Evolutionary conservation across 208 protist genomes (phyloP).

Genomic region (Novymonas esmeraldas): DNA sequence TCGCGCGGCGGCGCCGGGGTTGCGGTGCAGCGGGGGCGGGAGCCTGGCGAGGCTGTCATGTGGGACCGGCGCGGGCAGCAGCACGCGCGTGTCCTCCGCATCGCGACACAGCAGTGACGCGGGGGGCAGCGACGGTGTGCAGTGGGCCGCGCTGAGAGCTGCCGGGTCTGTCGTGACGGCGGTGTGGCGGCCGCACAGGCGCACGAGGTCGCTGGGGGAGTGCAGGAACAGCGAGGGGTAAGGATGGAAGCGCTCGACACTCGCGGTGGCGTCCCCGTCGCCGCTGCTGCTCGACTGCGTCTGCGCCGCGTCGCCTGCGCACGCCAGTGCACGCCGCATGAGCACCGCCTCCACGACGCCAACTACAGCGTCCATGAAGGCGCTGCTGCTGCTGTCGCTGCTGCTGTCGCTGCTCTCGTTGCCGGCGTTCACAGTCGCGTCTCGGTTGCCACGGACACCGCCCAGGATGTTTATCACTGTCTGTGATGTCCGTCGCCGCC

Average conservation of each 20-base stretch:
- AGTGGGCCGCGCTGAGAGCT: conserved; percentile 7
- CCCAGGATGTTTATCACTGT: too few relatives aligned
- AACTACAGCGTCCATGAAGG: conserved; percentile 32
- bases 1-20: conserved; percentile 1
- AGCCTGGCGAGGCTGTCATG: conserved; percentile 19
- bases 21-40: conserved; percentile 3
- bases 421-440: not conserved
- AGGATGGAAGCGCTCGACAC: conserved; percentile 29
- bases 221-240: conserved; percentile 65
- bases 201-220: conserved; percentile 26
- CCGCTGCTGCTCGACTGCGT: not conserved
- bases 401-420: not conserved
- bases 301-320: not conserved
- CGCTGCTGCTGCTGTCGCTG: not conserved
- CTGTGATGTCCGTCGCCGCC: not conserved
- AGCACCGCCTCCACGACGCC: conserved; percentile 23
- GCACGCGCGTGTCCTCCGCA: conserved; percentile 4
- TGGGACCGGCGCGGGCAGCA: conserved; percentile 42
- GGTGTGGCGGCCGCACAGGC: not conserved
- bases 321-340: conserved; percentile 16
- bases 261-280: not conserved
- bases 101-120: conserved; percentile 6
- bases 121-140: conserved; percentile 10
- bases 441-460: too few relatives aligned
- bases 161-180: not conserved